Evolutionary conservation across 1,284 basidiomycete genomes (phyloP).

Genomic region (Microbotryum scabiosae): DNA sequence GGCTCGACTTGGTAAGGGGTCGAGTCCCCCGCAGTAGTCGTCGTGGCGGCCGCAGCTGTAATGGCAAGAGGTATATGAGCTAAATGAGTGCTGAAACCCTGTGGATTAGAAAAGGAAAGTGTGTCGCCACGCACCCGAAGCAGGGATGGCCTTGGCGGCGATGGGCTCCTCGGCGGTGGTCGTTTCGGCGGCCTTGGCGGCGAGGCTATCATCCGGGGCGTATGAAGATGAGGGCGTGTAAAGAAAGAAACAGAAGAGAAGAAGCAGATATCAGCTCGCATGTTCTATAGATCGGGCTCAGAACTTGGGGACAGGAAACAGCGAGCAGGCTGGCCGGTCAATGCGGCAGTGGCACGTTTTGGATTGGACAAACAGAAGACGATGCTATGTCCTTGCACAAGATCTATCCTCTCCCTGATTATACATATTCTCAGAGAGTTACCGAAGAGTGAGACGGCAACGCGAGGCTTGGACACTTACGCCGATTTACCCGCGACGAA

Average conservation of each 20-base stretch:
- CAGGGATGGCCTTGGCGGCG: conserved; percentile 19
- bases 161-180: conserved; percentile 11
- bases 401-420: background rate
- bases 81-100: background rate
- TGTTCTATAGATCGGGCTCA: background rate
- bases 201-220: conserved; percentile 1
- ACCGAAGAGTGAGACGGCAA: background rate
- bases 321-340: background rate
- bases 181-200: conserved; percentile 1
- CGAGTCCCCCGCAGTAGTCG: background rate
- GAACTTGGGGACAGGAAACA: background rate
- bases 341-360: background rate
- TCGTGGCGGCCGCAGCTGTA: background rate
- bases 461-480: conserved; percentile 11
- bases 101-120: background rate
- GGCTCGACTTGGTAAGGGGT: conserved; percentile 1
- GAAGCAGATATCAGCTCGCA: background rate
- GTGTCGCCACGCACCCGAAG: background rate
- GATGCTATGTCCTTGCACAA: background rate
- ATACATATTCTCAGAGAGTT: background rate
- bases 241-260: background rate
- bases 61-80: background rate
- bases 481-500: conserved; percentile 31
- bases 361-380: background rate
- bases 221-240: too few relatives aligned